Evolutionary conservation across 352 stramenopile species (phyloP).

Genomic region (Globisporangium polare): DNA sequence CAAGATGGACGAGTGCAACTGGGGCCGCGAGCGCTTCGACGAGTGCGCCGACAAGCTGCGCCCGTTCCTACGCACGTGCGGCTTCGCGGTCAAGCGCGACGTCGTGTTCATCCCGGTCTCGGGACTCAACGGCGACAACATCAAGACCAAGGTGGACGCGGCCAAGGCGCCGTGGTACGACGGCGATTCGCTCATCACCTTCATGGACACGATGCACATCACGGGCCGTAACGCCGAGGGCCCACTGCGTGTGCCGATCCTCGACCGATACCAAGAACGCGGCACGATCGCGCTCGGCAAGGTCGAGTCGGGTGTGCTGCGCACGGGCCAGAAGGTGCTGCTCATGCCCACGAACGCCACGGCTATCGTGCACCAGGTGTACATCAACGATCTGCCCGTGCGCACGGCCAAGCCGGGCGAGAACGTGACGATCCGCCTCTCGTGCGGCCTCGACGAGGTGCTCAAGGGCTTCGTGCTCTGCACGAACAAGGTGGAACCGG

Average conservation of each 20-base stretch:
- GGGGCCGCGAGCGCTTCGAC: slow-evolving; percentile 89
- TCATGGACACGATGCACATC: slow-evolving; percentile 93
- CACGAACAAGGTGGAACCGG: slow-evolving; percentile 36
- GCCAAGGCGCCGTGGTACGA: slow-evolving; percentile 92
- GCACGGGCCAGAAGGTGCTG: slow-evolving; percentile 91
- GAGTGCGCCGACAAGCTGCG: slow-evolving; percentile 94
- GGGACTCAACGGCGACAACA: slow-evolving; percentile 94
- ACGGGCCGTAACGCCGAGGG: slow-evolving; percentile 85
- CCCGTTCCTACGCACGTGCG: slow-evolving; percentile 92
- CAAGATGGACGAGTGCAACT: slow-evolving; percentile 99
- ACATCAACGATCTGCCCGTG: slow-evolving; percentile 94
- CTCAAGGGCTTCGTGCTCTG: slow-evolving; percentile 95
- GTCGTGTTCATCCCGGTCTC: slow-evolving; percentile 98
- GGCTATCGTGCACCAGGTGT: slow-evolving; percentile 71
- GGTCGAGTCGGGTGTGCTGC: slow-evolving; percentile 94
- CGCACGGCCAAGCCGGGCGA: slow-evolving; percentile 95
- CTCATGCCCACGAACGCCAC: slow-evolving; percentile 92
- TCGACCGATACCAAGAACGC: slow-evolving; percentile 97
- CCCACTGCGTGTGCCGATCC: slow-evolving; percentile 93
- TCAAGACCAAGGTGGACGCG: slow-evolving; percentile 89
- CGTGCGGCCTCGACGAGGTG: slow-evolving; percentile 78
- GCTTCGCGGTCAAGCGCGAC: slow-evolving; percentile 98
- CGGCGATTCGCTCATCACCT: slow-evolving; percentile 90
- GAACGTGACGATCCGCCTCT: slow-evolving; percentile 97
- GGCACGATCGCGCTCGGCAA: slow-evolving; percentile 98